Conservation (phyloP, 148 eudicot species). For the Camellia lanceoleosa region DNA sequence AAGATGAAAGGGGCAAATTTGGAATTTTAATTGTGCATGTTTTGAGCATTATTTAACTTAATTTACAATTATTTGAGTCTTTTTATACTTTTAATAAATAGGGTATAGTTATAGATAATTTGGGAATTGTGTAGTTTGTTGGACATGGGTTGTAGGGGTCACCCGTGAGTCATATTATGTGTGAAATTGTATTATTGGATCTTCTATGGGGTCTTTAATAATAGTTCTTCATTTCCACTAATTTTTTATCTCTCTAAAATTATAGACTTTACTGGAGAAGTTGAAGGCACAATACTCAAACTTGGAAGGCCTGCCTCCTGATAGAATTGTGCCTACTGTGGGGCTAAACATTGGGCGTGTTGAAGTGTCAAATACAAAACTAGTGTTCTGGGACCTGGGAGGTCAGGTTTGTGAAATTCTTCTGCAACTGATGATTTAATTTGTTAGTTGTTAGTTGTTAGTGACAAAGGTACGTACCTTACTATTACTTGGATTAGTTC, state of each 20-base stretch:
- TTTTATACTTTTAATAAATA: too few relatives aligned
- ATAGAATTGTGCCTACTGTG: slow-evolving; percentile 96
- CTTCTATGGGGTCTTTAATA: too few relatives aligned
- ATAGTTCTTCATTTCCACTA: background rate
- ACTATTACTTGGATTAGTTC: background rate
- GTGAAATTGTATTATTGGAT: too few relatives aligned
- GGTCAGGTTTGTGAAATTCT: slow-evolving; percentile 70
- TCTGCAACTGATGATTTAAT: background rate
- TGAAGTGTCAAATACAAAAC: slow-evolving; percentile 84
- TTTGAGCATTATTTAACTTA: too few relatives aligned
- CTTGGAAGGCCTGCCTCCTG: slow-evolving; percentile 88
- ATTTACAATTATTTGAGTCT: too few relatives aligned
- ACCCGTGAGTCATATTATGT: too few relatives aligned
- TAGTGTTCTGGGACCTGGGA: slow-evolving; percentile 99
- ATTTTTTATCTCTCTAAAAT: background rate
- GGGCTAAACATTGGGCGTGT: slow-evolving; percentile 97
- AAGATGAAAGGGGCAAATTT: too few relatives aligned
- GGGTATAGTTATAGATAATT: too few relatives aligned
- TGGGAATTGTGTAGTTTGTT: too few relatives aligned
- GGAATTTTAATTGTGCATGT: too few relatives aligned
- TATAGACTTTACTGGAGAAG: slow-evolving; percentile 87
- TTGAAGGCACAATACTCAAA: slow-evolving; percentile 83
- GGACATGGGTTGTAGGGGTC: too few relatives aligned
- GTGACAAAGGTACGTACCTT: background rate
- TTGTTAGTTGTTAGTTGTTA: background rate